Percentiles rank a stretch among this genome's conserved stretches.
Conservation (phyloP, 176 grass and related monocot genomes). For the Triticum monococcum region DNA sequence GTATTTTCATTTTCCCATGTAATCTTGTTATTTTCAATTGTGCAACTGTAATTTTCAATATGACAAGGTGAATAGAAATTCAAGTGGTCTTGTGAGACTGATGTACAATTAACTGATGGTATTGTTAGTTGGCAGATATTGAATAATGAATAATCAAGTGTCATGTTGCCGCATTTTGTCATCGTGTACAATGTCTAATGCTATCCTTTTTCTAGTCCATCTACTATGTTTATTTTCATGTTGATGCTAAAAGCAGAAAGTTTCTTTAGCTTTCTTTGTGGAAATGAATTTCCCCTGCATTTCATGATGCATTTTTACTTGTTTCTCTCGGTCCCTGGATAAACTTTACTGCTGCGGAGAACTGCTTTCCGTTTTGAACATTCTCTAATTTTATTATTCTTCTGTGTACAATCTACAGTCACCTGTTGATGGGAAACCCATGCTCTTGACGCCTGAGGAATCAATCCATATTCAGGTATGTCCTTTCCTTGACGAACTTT, state of each 20-base stretch:
- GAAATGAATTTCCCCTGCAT: background rate
- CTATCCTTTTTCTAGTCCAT: background rate
- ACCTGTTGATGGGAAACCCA: slow-evolving; percentile 95
- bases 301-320: background rate
- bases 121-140: background rate
- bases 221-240: background rate
- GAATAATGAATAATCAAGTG: background rate
- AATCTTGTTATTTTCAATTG: slow-evolving; percentile 5
- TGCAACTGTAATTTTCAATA: background rate
- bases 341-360: background rate
- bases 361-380: background rate
- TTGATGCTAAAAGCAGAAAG: background rate
- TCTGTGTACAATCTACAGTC: slow-evolving; percentile 51
- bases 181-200: background rate
- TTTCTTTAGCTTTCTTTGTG: background rate
- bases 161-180: background rate
- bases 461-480: slow-evolving; percentile 92
- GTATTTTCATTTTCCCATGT: background rate
- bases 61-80: background rate
- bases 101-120: background rate
- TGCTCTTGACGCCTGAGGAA: slow-evolving; percentile 94
- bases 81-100: background rate
- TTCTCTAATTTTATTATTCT: slow-evolving; percentile 24
- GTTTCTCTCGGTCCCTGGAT: background rate
- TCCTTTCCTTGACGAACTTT: slow-evolving; percentile 18